A percentile compares a stretch with the other conserved stretches of the same genome.
Evolutionary conservation across 2,329 filamentous ascomycete species (phyloP).

Genomic region (Xylaria sp.): DNA sequence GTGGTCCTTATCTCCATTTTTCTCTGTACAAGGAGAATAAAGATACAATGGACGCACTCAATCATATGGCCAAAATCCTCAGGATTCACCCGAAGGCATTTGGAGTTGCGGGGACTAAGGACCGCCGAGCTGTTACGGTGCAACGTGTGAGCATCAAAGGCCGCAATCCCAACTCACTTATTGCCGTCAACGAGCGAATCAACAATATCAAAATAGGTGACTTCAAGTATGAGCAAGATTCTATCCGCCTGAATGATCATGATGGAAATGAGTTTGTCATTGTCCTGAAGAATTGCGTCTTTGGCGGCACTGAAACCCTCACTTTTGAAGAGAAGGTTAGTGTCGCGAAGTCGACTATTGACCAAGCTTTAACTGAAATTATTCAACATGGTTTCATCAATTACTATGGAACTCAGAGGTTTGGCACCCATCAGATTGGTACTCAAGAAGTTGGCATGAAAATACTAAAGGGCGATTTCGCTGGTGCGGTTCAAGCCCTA

Average conservation of each 20-base stretch:
- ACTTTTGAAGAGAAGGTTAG: constrained; percentile 61
- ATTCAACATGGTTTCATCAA: constrained; percentile 87
- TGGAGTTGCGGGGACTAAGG: constrained; percentile 85
- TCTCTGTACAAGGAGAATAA: constrained; percentile 97
- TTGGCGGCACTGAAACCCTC: constrained; percentile 59
- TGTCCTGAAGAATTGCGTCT: constrained; percentile 84
- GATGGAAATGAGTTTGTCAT: constrained; percentile 93
- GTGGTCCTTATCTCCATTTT: constrained; percentile 88
- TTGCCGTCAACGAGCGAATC: constrained; percentile 69
- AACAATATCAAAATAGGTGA: constrained; percentile 78
- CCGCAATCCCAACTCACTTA: constrained; percentile 67
- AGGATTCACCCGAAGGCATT: constrained; percentile 81
- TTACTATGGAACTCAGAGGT: constrained; percentile 97
- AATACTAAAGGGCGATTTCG: constrained; percentile 83
- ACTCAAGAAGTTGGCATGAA: constrained; percentile 87
- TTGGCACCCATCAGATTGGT: constrained; percentile 86
- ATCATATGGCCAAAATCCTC: constrained; percentile 78
- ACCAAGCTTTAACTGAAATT: constrained; percentile 73
- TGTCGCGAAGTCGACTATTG: constrained; percentile 61
- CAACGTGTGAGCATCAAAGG: constrained; percentile 78
- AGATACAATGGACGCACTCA: constrained; percentile 92
- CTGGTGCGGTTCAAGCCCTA: constrained; percentile 81
- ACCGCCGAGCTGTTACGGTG: constrained; percentile 85
- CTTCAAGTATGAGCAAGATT: constrained; percentile 78
- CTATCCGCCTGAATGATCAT: constrained; percentile 84